Evolutionary conservation across 2,329 filamentous ascomycete species (phyloP).

Genomic region (Alternaria longipes): DNA sequence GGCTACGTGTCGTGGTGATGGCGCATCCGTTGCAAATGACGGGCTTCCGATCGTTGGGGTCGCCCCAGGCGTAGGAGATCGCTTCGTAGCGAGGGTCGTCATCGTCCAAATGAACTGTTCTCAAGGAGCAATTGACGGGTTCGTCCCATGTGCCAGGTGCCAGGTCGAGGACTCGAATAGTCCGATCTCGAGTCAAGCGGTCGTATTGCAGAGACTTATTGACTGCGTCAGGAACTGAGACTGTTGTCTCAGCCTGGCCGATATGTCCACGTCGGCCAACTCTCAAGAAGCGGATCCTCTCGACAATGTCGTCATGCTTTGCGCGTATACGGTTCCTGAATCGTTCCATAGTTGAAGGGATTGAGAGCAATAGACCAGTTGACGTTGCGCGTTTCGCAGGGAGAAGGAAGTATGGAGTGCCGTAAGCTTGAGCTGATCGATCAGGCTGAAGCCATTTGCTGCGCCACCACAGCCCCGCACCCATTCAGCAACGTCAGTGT

Average conservation of each 20-base stretch:
- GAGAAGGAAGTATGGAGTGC: too few species aligned
- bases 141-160: not conserved
- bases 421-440: not conserved
- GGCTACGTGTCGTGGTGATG: not conserved
- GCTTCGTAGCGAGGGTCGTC: slow-evolving; percentile 15
- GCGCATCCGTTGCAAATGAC: not conserved
- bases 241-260: too few species aligned
- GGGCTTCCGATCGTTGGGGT: not conserved
- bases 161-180: not conserved
- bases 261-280: too few species aligned
- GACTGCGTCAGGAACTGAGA: too few species aligned
- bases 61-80: slow-evolving; percentile 25
- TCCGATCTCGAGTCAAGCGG: not conserved
- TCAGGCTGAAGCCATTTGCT: not conserved
- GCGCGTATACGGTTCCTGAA: not conserved
- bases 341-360: too few species aligned
- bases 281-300: too few species aligned
- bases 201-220: not conserved
- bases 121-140: not conserved
- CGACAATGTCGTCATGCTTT: not conserved
- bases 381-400: too few species aligned
- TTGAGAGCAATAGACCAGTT: too few species aligned
- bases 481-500: not conserved
- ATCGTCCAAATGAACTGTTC: not conserved
- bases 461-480: not conserved